These are phyloP conservation scores for Fusarium nelsonii DNA, from an alignment of 2,329 filamentous ascomycete genomes.

Conservation along the genomic window DNA sequence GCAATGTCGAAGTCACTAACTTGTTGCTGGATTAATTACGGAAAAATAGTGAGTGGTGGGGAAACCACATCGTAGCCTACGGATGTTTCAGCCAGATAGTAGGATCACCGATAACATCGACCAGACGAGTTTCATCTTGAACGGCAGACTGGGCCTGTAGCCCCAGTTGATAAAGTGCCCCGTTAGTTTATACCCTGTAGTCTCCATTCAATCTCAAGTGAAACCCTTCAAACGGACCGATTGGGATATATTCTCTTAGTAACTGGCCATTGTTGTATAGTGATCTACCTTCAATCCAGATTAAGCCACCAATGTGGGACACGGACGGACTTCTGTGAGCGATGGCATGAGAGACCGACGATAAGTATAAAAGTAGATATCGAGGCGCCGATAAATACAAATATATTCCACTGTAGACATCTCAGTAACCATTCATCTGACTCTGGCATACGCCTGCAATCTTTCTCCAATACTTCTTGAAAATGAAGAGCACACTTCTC, in stretches of 20 bases:
- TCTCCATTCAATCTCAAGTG: neutral
- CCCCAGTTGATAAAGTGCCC: neutral
- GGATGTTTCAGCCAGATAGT: neutral
- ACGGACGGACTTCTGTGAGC: neutral
- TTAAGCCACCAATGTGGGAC: neutral
- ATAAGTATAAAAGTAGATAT: neutral
- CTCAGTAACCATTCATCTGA: no score
- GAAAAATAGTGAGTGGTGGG: neutral
- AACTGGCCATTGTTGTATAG: neutral
- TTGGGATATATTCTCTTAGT: neutral
- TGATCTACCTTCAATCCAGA: neutral
- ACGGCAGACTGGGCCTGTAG: neutral
- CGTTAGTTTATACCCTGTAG: neutral
- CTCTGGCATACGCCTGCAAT: neutral
- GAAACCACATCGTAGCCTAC: neutral
- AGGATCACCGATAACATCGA: neutral
- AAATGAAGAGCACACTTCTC: conserved; percentile 14
- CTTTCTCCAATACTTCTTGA: neutral
- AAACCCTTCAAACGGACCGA: conserved; percentile 9
- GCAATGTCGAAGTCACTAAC: neutral
- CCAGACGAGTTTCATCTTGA: neutral
- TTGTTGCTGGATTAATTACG: neutral
- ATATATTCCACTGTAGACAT: neutral
- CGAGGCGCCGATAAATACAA: neutral
- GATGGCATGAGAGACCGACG: neutral